A percentile compares a stretch with the other conserved stretches of the same genome.
These are phyloP conservation scores for Rhododendron williamsianum DNA, from an alignment of 148 eudicot species.

Conservation along the genomic window DNA sequence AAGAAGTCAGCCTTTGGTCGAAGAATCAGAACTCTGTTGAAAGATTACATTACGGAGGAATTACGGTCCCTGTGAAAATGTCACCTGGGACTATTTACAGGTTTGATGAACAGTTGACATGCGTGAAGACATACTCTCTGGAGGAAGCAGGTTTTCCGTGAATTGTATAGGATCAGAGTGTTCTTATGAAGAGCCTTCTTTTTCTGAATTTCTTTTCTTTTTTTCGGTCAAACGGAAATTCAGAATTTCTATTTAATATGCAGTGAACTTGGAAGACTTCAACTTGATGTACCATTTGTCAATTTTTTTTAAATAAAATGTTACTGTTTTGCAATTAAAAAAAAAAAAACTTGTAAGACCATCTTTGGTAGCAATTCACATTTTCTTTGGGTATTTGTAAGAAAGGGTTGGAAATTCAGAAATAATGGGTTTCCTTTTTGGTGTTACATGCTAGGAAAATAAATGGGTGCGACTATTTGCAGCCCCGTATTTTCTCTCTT, in stretches of 20 bases:
- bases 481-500: no score
- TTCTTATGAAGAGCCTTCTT: background rate
- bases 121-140: conserved; percentile 33
- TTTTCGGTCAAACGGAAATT: no score
- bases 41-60: conserved; percentile 54
- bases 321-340: no score
- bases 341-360: background rate
- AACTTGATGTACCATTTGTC: no score
- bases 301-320: no score
- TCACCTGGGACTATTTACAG: conserved; percentile 42
- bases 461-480: no score
- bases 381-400: background rate
- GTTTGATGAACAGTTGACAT: conserved; percentile 37
- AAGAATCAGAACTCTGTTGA: conserved; percentile 23
- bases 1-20: conserved; percentile 59
- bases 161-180: background rate
- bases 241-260: background rate
- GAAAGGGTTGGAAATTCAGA: background rate
- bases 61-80: conserved; percentile 26
- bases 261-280: background rate
- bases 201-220: background rate
- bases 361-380: background rate
- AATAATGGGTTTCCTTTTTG: background rate
- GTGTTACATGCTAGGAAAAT: no score
- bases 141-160: conserved; percentile 5